A percentile compares a stretch with the other conserved stretches of the same genome.
These are phyloP conservation scores for Tulasnella calospora DNA, from an alignment of 768 basidiomycete species.

Conservation along the genomic window DNA sequence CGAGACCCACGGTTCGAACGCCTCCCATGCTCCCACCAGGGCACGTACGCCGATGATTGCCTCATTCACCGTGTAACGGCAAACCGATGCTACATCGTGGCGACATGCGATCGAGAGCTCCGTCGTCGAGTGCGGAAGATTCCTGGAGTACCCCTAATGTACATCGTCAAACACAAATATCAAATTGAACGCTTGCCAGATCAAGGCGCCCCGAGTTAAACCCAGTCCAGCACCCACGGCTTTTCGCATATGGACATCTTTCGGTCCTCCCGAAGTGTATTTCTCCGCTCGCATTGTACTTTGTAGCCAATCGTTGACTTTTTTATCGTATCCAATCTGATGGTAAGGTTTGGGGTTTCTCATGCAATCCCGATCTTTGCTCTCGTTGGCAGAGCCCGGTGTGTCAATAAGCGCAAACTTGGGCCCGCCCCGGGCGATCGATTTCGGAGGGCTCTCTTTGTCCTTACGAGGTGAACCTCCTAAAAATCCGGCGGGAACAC, in stretches of 20 bases:
- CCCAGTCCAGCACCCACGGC: background rate
- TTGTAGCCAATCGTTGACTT: background rate
- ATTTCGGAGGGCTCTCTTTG: background rate
- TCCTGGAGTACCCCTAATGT: slow-evolving; percentile 94
- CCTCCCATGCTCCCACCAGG: slow-evolving; percentile 82
- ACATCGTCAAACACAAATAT: slow-evolving; percentile 86
- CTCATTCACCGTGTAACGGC: slow-evolving; percentile 92
- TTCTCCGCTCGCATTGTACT: background rate
- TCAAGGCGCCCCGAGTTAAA: slow-evolving; percentile 66
- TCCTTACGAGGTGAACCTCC: background rate
- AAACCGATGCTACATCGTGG: slow-evolving; percentile 94
- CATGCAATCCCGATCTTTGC: background rate
- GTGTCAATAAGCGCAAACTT: background rate
- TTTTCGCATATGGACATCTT: background rate
- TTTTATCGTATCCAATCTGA: background rate
- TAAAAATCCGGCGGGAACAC: background rate
- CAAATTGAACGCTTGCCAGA: slow-evolving; percentile 95
- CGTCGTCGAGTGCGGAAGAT: slow-evolving; percentile 86
- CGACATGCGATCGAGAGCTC: slow-evolving; percentile 94
- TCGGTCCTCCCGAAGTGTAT: background rate
- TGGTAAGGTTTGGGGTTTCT: background rate
- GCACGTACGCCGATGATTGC: slow-evolving; percentile 99
- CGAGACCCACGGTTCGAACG: slow-evolving; percentile 97
- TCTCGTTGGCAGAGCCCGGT: background rate
- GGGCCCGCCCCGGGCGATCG: background rate